Conservation (phyloP, 176 grass and related monocot species). For the Cocos nucifera region DNA sequence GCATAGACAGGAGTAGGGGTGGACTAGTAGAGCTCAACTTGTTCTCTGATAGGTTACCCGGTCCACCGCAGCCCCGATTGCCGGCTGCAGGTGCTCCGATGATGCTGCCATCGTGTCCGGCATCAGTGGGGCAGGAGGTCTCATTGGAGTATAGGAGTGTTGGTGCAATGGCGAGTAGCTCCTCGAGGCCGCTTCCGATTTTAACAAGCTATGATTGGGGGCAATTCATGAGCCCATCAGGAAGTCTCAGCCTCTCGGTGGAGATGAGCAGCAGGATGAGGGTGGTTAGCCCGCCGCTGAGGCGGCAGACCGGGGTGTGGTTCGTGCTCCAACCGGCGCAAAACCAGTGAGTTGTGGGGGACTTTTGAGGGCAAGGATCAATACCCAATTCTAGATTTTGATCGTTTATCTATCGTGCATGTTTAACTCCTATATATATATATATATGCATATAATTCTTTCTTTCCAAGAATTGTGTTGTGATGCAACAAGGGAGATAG, state of each 20-base stretch:
- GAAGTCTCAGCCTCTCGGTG: slow-evolving; percentile 18
- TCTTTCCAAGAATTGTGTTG: too few relatives aligned
- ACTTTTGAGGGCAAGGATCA: too few relatives aligned
- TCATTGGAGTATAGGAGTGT: too few relatives aligned
- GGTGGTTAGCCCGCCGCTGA: slow-evolving; percentile 48
- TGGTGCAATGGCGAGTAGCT: too few relatives aligned
- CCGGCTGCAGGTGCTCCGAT: slow-evolving; percentile 12
- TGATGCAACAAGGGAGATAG: too few relatives aligned
- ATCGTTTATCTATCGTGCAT: too few relatives aligned
- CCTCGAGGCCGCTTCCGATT: background rate
- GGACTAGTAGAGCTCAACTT: slow-evolving; percentile 24
- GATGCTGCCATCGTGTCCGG: background rate
- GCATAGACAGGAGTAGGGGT: background rate
- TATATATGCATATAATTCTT: too few relatives aligned
- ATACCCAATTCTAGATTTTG: too few relatives aligned
- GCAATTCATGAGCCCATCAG: slow-evolving; percentile 21
- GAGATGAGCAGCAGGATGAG: slow-evolving; percentile 22
- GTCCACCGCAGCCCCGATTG: slow-evolving; percentile 33
- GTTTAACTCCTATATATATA: too few relatives aligned
- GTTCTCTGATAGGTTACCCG: slow-evolving; percentile 27
- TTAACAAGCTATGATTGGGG: slow-evolving; percentile 12
- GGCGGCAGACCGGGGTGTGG: slow-evolving; percentile 62
- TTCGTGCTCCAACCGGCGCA: slow-evolving; percentile 51
- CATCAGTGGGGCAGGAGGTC: too few relatives aligned
- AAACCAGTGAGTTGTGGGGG: slow-evolving; percentile 53